Evolutionary conservation across 2,329 filamentous ascomycete species (phyloP).

Genomic region (Sclerotinia trifoliorum): DNA sequence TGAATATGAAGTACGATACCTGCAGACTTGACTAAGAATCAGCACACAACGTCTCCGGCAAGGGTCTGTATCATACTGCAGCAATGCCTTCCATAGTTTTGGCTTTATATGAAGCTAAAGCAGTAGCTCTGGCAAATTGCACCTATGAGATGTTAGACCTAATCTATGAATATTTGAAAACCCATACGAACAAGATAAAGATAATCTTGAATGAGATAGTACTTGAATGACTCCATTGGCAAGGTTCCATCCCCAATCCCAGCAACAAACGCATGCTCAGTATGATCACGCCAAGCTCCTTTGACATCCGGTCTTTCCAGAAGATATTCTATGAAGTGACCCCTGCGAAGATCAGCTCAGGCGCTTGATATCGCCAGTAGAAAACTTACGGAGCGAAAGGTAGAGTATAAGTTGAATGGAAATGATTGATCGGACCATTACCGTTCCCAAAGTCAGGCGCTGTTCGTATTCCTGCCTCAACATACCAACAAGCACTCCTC

Average conservation of each 20-base stretch:
- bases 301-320: constrained; percentile 73
- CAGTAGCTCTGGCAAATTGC: constrained; percentile 85
- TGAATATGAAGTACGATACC: constrained; percentile 74
- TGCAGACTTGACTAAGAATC: constrained; percentile 50
- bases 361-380: neutral
- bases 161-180: neutral
- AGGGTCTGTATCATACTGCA: constrained; percentile 49
- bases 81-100: constrained; percentile 71
- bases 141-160: constrained; percentile 49
- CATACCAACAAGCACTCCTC: constrained; percentile 66
- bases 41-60: neutral
- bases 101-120: constrained; percentile 81
- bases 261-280: constrained; percentile 79
- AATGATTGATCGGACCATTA: constrained; percentile 74
- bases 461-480: constrained; percentile 66
- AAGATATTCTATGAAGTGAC: constrained; percentile 80
- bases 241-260: constrained; percentile 73
- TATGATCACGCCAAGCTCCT: constrained; percentile 70
- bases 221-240: constrained; percentile 74
- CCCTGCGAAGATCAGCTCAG: constrained; percentile 46
- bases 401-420: constrained; percentile 66
- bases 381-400: constrained; percentile 59
- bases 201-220: constrained; percentile 90
- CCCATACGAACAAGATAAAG: constrained; percentile 67
- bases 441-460: constrained; percentile 53